phyloP scores from a whole-genome alignment of 176 grass and related monocot species.

The Juncus effusus region DNA sequence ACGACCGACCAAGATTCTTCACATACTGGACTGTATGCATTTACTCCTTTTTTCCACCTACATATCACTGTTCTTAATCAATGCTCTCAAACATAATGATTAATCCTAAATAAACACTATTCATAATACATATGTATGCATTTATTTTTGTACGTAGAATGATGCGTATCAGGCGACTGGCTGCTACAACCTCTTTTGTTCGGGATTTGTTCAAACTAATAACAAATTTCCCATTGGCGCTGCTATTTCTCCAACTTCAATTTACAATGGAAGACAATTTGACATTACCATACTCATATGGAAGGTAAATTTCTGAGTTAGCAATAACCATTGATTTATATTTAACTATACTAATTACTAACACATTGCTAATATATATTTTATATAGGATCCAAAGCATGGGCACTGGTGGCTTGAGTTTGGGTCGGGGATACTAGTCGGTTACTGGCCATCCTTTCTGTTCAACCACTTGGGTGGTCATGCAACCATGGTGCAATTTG shows the following conservation, averaged over 20 bases:
- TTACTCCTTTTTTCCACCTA: not conserved
- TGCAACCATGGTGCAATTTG: conserved; percentile 91
- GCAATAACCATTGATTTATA: not conserved
- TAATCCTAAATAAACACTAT: not conserved
- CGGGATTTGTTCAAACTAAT: conserved; percentile 74
- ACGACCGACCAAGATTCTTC: conserved; percentile 77
- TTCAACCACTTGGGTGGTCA: conserved; percentile 61
- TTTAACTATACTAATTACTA: too few species aligned
- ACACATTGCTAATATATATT: too few species aligned
- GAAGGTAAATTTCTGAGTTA: conserved; percentile 38
- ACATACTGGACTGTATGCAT: conserved; percentile 84
- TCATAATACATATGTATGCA: not conserved
- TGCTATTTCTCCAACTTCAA: conserved; percentile 54
- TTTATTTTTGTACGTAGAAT: conserved; percentile 26
- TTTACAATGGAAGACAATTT: conserved; percentile 61
- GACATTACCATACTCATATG: conserved; percentile 70
- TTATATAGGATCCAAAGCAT: conserved; percentile 52
- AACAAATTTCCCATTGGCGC: conserved; percentile 73
- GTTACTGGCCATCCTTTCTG: conserved; percentile 68
- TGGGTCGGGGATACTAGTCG: conserved; percentile 55
- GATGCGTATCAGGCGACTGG: conserved; percentile 83
- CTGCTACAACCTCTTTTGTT: conserved; percentile 85
- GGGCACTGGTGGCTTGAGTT: conserved; percentile 91
- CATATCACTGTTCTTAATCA: not conserved
- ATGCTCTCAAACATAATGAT: not conserved